These are phyloP conservation scores for thale cress (Arabidopsis thaliana) DNA, from an alignment of 345 rosid genomes.

Conservation along the genomic window TAIR10.1 NC_003074.8:6909001-6909500, in stretches of 20 bases:
- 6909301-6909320: conserved; percentile 76
- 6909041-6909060: conserved; percentile 17
- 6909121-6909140: conserved; percentile 69
- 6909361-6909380: conserved; percentile 68
- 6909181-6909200: conserved; percentile 79
- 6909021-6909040: conserved; percentile 27
- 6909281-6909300: conserved; percentile 78
- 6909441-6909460: conserved; percentile 83
- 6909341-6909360: conserved; percentile 66
- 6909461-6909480: conserved; percentile 82
- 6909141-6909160: conserved; percentile 70
- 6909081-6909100: conserved; percentile 54
- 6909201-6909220: conserved; percentile 76
- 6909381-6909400: conserved; percentile 80
- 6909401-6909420: conserved; percentile 90
- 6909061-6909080: conserved; percentile 27
- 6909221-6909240: conserved; percentile 72
- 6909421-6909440: conserved; percentile 88
- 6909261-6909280: conserved; percentile 72
- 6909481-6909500: conserved; percentile 84
- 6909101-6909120: conserved; percentile 77
- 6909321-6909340: conserved; percentile 68
- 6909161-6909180: conserved; percentile 74
- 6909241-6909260: conserved; percentile 60
- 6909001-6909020: neutral